Evolutionary conservation across 495 filamentous ascomycete species (phyloP), one percentile per base, ranked within the genome.

Genomic region (Penicillium chermesinum): DNA sequence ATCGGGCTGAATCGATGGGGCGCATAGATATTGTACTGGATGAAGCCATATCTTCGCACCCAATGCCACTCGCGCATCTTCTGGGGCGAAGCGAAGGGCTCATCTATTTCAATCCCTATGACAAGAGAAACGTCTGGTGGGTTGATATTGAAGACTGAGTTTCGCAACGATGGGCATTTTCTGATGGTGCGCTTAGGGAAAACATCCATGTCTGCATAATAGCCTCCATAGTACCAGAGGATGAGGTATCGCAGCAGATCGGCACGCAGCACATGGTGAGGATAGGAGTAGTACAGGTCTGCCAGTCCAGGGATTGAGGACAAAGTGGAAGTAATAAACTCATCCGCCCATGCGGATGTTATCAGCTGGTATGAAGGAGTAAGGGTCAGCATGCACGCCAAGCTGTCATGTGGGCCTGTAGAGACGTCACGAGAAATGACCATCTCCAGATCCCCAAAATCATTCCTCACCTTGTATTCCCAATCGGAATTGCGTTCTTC

Each of bases 221-320:
- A 75, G 16, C 77, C 77, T 9, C 77, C 77, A 27, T 71, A 66
- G 41, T 69, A 68, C 60, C 65, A 69, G 12, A 79, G 49, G 0
- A 78, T 45, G 5, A 77, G 55, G 48, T 79, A 79, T 15, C 74
- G 66, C n/a, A 78, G 59, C 0, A 78, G 62, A 34, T 79, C 74
- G 0, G 71, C 67, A 3, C 69, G 67, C 7, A 72, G 67, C 21
- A 74, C 65, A 16, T 63, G 44, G 38, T 67, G 52, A 0, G 66
- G 69, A 20, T 70, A 70, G 27, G 63, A 61, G 16, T 61, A 42
- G 48, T 69, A 72, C 2, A 63, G 21, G 0, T 25, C 43, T 5
- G 52, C 46, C 7, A 72, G 54, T 1, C 67, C 65, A 6, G 69
- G 69, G 3, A 70, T 48, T 2, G 59, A 51, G 2, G 52, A 44